Evolutionary conservation across 2,329 filamentous ascomycete genomes (phyloP).

Genomic region (Myriosclerotinia duriaeana): DNA sequence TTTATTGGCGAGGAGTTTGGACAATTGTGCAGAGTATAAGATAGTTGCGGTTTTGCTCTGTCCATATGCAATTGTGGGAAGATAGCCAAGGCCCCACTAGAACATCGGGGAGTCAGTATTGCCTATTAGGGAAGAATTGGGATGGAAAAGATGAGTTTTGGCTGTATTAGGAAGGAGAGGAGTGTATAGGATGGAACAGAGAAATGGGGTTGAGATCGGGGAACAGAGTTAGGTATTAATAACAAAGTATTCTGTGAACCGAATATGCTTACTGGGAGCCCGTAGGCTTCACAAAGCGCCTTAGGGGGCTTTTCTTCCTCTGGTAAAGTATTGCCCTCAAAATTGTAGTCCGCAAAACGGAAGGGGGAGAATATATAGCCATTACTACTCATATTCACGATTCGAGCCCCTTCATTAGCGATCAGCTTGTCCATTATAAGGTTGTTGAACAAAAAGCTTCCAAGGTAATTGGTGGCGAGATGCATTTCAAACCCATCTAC

Average conservation of each 20-base stretch:
- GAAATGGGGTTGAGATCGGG: no score
- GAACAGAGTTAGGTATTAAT: no score
- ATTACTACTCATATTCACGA: constrained; percentile 37
- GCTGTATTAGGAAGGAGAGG: no score
- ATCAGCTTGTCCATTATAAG: constrained; percentile 26
- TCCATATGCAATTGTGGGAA: constrained; percentile 29
- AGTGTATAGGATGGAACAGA: no score
- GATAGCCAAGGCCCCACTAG: background rate
- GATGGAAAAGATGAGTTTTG: no score
- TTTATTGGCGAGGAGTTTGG: constrained; percentile 32
- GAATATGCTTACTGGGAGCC: background rate
- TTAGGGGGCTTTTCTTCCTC: constrained; percentile 4
- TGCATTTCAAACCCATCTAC: constrained; percentile 27
- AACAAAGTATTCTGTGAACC: no score
- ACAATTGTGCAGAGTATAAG: constrained; percentile 39
- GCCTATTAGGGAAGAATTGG: no score
- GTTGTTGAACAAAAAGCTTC: constrained; percentile 30
- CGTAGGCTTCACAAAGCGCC: background rate
- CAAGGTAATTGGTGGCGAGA: constrained; percentile 28
- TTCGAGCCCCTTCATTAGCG: constrained; percentile 17
- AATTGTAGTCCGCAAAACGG: constrained; percentile 37
- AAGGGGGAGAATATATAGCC: constrained; percentile 42
- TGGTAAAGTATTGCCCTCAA: background rate
- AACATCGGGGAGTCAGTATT: no score
- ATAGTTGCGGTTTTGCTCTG: constrained; percentile 42